phyloP scores from a whole-genome alignment of 2,329 filamentous ascomycete species.

The Penicillium sp. region DNA sequence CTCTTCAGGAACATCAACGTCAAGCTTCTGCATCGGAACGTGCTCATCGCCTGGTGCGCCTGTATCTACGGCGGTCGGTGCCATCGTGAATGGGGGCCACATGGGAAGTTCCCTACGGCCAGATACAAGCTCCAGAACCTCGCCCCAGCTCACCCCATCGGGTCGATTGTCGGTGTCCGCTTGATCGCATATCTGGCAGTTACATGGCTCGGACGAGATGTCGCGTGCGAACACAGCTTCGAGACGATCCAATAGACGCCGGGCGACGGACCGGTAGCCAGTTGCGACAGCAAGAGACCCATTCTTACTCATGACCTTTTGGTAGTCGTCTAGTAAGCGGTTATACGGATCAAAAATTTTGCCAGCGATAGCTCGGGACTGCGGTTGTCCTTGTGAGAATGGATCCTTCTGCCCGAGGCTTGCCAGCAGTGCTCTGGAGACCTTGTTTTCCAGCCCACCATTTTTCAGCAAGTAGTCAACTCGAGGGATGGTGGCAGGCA shows the following conservation, averaged over 20 bases:
- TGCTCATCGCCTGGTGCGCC: constrained; percentile 55
- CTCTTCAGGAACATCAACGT: constrained; percentile 91
- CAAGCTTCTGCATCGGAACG: constrained; percentile 71
- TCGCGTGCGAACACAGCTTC: constrained; percentile 94
- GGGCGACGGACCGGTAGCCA: constrained; percentile 90
- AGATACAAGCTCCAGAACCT: constrained; percentile 89
- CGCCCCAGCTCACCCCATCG: constrained; percentile 82
- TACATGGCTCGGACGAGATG: constrained; percentile 80
- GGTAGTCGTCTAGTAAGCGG: constrained; percentile 80
- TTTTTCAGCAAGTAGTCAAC: constrained; percentile 92
- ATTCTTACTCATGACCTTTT: constrained; percentile 73
- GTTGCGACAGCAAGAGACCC: constrained; percentile 94
- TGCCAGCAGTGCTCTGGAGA: constrained; percentile 69
- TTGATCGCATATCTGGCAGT: constrained; percentile 77
- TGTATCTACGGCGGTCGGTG: constrained; percentile 55
- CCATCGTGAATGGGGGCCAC: constrained; percentile 85
- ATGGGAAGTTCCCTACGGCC: constrained; percentile 79
- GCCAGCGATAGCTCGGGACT: constrained; percentile 65
- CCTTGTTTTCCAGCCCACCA: constrained; percentile 70
- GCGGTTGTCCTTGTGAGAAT: constrained; percentile 57
- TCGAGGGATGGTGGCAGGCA: constrained; percentile 67
- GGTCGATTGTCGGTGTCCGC: constrained; percentile 57
- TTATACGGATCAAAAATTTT: constrained; percentile 80
- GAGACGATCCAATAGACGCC: constrained; percentile 80
- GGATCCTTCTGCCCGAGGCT: constrained; percentile 53